Conservation (phyloP, 345 rosid genomes). For the Mallotus nudiflorus region DNA sequence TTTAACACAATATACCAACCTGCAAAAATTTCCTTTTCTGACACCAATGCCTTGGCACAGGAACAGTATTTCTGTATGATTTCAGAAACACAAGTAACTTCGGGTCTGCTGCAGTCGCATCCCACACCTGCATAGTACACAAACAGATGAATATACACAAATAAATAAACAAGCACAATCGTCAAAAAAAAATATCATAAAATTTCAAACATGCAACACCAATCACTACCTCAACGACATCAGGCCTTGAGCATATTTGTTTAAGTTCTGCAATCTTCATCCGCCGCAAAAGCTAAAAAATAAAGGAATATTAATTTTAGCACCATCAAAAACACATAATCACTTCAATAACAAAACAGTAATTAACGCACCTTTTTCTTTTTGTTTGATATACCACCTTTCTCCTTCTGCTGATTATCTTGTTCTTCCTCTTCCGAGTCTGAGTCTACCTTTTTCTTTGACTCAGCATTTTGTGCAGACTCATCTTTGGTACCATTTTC, state of each 20-base stretch:
- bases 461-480: conserved; percentile 56
- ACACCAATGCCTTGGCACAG: conserved; percentile 99
- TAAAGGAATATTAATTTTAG: conserved; percentile 1
- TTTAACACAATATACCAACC: conserved; percentile 52
- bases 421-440: conserved; percentile 83
- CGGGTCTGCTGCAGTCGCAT: conserved; percentile 97
- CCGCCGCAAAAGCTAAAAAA: conserved; percentile 74
- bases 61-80: conserved; percentile 92
- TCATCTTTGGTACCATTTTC: conserved; percentile 64
- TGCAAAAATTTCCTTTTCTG: conserved; percentile 98
- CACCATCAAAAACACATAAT: neutral
- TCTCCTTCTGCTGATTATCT: conserved; percentile 70
- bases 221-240: conserved; percentile 89
- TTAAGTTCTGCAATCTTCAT: conserved; percentile 96
- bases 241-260: conserved; percentile 93
- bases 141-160: neutral
- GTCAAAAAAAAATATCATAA: neutral
- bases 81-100: conserved; percentile 91
- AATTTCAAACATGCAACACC: neutral
- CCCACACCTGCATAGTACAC: conserved; percentile 82
- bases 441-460: conserved; percentile 63
- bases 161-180: neutral
- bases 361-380: conserved; percentile 59
- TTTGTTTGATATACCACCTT: conserved; percentile 80
- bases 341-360: neutral